Conservation (phyloP, 2,329 filamentous ascomycete species). For the Penicillium verrucosum region DNA sequence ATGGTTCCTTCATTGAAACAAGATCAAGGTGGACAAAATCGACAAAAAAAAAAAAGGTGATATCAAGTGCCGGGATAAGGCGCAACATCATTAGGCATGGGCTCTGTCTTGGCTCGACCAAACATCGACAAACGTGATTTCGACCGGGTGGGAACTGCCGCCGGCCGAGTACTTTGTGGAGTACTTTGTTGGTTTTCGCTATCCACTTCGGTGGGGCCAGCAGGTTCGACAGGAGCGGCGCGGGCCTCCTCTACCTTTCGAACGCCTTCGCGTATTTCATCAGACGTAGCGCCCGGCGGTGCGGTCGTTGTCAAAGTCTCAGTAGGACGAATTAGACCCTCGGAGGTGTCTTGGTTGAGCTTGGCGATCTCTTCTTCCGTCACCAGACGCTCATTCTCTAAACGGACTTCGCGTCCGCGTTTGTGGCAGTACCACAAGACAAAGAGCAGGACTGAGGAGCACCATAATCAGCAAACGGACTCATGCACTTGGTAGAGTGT, state of each 20-base stretch:
- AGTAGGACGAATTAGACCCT: slow-evolving; percentile 32
- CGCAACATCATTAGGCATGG: slow-evolving; percentile 23
- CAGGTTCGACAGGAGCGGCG: slow-evolving; percentile 22
- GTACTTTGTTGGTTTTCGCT: slow-evolving; percentile 2
- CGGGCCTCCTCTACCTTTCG: slow-evolving; percentile 38
- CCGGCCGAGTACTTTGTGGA: slow-evolving; percentile 1
- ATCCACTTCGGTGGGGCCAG: slow-evolving; percentile 11
- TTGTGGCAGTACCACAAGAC: slow-evolving; percentile 99
- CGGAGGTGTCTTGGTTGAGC: slow-evolving; percentile 37
- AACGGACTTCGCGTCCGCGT: slow-evolving; percentile 78
- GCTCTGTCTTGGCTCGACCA: slow-evolving; percentile 23
- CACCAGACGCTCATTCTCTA: slow-evolving; percentile 59
- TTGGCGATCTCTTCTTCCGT: slow-evolving; percentile 44
- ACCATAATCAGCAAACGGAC: neutral
- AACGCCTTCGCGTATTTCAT: slow-evolving; percentile 42
- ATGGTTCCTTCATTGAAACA: neutral
- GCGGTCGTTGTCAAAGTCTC: slow-evolving; percentile 43
- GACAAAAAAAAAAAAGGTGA: neutral
- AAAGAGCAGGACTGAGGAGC: slow-evolving; percentile 71
- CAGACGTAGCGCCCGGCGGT: slow-evolving; percentile 38
- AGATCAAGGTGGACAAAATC: neutral
- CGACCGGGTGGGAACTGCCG: slow-evolving; percentile 26
- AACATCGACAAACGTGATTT: slow-evolving; percentile 34
- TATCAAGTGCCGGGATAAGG: slow-evolving; percentile 39
- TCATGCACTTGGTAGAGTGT: neutral